These are phyloP conservation scores for Corylus avellana DNA, from an alignment of 306 rosid species.

Conservation along the genomic window DNA sequence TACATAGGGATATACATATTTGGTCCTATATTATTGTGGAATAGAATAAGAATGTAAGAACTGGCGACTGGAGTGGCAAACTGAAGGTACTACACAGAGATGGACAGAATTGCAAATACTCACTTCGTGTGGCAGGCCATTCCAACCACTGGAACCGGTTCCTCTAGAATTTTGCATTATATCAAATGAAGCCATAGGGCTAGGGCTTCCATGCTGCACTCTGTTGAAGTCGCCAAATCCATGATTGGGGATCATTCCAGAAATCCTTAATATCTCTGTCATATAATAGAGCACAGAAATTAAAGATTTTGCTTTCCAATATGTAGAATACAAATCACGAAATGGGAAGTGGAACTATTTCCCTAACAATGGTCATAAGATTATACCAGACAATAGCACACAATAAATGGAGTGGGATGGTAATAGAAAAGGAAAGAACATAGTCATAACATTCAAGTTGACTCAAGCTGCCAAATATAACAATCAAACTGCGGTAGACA, in stretches of 20 bases:
- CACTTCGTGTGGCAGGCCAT: constrained; percentile 51
- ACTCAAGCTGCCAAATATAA: no score
- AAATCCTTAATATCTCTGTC: constrained; percentile 49
- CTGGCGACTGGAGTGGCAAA: not conserved
- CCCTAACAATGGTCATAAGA: not conserved
- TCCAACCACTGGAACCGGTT: constrained; percentile 39
- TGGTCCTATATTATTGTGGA: not conserved
- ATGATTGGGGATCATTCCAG: constrained; percentile 47
- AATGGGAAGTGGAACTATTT: not conserved
- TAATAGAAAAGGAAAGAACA: no score
- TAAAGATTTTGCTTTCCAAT: constrained; percentile 18
- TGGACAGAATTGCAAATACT: constrained; percentile 16
- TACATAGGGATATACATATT: not conserved
- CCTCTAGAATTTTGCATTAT: constrained; percentile 21
- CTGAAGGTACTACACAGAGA: not conserved
- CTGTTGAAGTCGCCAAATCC: constrained; percentile 44
- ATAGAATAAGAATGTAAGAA: constrained; percentile 13
- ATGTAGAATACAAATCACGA: not conserved
- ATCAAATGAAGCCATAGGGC: constrained; percentile 43
- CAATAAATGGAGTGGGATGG: no score
- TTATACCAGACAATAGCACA: not conserved
- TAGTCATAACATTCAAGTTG: no score
- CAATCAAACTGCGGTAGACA: no score
- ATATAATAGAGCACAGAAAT: constrained; percentile 4
- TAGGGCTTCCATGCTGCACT: constrained; percentile 37